Base-by-base conservation (phyloP, 192 early-diverging fungal species). In the Chytriomyces hyalinus region DNA sequence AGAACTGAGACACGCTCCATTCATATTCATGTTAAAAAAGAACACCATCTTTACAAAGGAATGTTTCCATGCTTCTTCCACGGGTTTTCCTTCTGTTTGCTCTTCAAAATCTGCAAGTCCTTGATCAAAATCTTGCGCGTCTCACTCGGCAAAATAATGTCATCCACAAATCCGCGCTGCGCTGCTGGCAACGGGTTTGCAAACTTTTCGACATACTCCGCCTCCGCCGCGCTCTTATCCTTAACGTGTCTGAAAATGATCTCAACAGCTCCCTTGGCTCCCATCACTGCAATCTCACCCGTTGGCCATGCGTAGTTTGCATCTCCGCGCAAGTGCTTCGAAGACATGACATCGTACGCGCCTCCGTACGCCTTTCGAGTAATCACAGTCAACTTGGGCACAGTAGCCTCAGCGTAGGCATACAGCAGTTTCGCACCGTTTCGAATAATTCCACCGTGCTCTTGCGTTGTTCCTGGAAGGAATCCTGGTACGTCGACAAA, bases 281-380 rank as follows among this genome's bases (percentile, higher is more conserved):
- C 97, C 97, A 98, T 98, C 61, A 98, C 97, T 49, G 96, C 97
- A 81, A 98, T 96, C 81, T 98, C 97, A 46, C 93, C 95, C n/a
- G 93, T 93, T 13, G 96, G 96, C 95, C 95, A 98, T 6, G 94
- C 91, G 76, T 94, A 92, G 85, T 95, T 97, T 26, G 90, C 74
- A 74, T 98, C 97, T 61, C 96, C 97, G 20, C 94, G 85, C 73
- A 98, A 84, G 88, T 98, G 97, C 87, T 98, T 98, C 8, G 94
- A 96, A 72, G 79, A 72, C 97, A 98, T 98, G 20, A 98, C 97
- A 84, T 95, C 94, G 81, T 97, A 97, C 6, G 97, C 97, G 57
- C 97, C 96, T 65, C 96, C 97, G 77, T 98, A 98, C 8, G 97
- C 97, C 83, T 98, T 98, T 24, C 96, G 85, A n/a, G 93, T 95